Conservation (phyloP, 129 eudicot genomes). For the Scalesia atractyloides region DNA sequence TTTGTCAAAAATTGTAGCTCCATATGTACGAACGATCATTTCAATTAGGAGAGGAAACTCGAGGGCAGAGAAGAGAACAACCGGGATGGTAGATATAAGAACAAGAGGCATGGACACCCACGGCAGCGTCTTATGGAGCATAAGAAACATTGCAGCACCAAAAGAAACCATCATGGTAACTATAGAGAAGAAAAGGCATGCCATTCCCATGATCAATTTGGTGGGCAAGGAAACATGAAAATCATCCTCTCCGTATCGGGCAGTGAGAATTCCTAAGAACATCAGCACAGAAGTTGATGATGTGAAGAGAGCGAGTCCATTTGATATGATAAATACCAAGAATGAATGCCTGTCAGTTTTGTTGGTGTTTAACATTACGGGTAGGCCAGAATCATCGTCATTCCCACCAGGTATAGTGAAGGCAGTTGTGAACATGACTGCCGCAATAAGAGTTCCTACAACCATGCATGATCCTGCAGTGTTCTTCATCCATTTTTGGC, state of each 20-base stretch:
- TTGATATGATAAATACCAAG: slow-evolving; percentile 44
- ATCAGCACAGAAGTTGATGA: slow-evolving; percentile 50
- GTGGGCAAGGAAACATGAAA: slow-evolving; percentile 46
- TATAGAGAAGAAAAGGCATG: slow-evolving; percentile 51
- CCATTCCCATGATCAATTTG: slow-evolving; percentile 47
- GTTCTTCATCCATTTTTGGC: slow-evolving; percentile 59
- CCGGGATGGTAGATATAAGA: slow-evolving; percentile 31
- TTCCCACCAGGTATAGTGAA: slow-evolving; percentile 63
- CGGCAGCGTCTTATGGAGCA: slow-evolving; percentile 27
- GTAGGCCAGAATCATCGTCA: slow-evolving; percentile 30
- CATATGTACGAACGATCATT: slow-evolving; percentile 41
- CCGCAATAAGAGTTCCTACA: slow-evolving; percentile 57
- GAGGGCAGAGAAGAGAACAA: slow-evolving; percentile 36
- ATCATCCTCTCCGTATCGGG: slow-evolving; percentile 51
- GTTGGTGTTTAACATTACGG: slow-evolving; percentile 31
- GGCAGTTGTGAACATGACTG: slow-evolving; percentile 61
- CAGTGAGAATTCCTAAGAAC: slow-evolving; percentile 57
- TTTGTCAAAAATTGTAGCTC: slow-evolving; percentile 37
- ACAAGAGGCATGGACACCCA: slow-evolving; percentile 48
- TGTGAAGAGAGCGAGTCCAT: slow-evolving; percentile 43
- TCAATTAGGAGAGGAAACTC: slow-evolving; percentile 55
- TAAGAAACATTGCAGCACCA: slow-evolving; percentile 45
- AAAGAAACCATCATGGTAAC: slow-evolving; percentile 59
- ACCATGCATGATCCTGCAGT: slow-evolving; percentile 62
- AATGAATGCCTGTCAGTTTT: slow-evolving; percentile 7